Evolutionary conservation across 1,284 basidiomycete genomes (phyloP), one percentile per base, ranked within the genome.

Genomic region (Anthracocystis walkeri): DNA sequence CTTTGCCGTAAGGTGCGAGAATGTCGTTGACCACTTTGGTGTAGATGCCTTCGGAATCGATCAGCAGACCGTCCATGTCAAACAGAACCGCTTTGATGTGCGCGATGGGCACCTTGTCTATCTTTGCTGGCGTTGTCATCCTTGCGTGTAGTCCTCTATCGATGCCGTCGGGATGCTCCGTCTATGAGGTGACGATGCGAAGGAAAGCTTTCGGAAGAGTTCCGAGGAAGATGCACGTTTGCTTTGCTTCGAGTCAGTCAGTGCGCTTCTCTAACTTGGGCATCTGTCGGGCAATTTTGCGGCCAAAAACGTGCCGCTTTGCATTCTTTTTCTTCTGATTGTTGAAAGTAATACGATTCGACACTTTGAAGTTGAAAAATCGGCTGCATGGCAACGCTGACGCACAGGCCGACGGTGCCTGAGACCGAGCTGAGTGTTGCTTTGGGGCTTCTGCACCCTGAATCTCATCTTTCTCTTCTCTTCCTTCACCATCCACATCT

Each of bases 11-110:
- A 1, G 84, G 84, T 23, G 45, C 59, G 25, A 85, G 68, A 7
- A 85, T 70, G 40, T 84, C 79, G 57, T 85, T 85, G 59, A 84
- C 84, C 25, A 84, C 82, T 4, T 65, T 70, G 29, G 84, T 85
- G 63, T 85, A 85, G 60, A 84, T 80, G 44, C 78, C 71, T 50
- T 85, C 84, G 27, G 75, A 78, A 56, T 85, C 83, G 56, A 85
- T 79, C 45, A 85, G 71, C 25, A 85, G 75, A 38, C 84, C 84
- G 69, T 85, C 84, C 83, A 81, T 81, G 54, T 81, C 79, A 49
- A 81, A 79, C 45, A 81, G 69, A 38, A 81, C 75, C 21, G 79
- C 79, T 57, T 69, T 69, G 58, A 77, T 77, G 61, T 61, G 48
- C 7, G 75, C 69, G n/a, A 73, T 77, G 0, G 62, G 69, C 50